Base-by-base conservation (phyloP, 192 early-diverging fungal species). In the Backusella parvicylindrica region DNA sequence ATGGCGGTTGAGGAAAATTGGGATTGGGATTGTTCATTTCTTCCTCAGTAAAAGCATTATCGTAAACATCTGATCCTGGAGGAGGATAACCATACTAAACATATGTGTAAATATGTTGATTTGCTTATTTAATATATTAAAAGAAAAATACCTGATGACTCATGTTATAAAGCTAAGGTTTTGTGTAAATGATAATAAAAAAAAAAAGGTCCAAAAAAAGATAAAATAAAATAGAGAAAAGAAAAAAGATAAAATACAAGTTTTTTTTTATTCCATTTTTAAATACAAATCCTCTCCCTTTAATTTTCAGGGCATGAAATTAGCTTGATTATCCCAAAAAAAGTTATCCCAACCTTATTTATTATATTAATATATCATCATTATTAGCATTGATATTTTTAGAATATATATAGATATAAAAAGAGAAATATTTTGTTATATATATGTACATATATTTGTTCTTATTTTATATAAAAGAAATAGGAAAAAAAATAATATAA, bases 1-100 rank as follows among this genome's bases (percentile, higher is more conserved):
- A 40, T 18, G 75, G 79, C 6, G 74, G 75, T 30, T 80, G 79
- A 26, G 75, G 71, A 53, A 74, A 71, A 9, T 82, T 79, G 12
- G 78, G 43, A 53, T 71, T 56, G 32, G 70, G 70, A 36, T 33
- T 23, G 4, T 49, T 18, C 13, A 56, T 13, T n/a, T 71, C 70
- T 71, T 60, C 70, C 33, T 33, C 28, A 35, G 50, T 49, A 12
- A 71, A 71, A 33, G 2, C 32, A 21, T 31, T 30, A 56, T 71
- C 70, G 50, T 23, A 56, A 6, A 9, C 11, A 28, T 70, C 68
- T 30, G 33, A 35, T 30, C 68, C 68, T 30, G 37, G 18, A 70
- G 68, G 68, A 60, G 23, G 23, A 12, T 60, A 60, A 60, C 8
- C 21, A 23, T 60, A 26, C 53, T 60, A n/a, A 18, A 2, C 0